phyloP scores from a whole-genome alignment of 495 filamentous ascomycete species.

The Tuber microsphaerosporum region DNA sequence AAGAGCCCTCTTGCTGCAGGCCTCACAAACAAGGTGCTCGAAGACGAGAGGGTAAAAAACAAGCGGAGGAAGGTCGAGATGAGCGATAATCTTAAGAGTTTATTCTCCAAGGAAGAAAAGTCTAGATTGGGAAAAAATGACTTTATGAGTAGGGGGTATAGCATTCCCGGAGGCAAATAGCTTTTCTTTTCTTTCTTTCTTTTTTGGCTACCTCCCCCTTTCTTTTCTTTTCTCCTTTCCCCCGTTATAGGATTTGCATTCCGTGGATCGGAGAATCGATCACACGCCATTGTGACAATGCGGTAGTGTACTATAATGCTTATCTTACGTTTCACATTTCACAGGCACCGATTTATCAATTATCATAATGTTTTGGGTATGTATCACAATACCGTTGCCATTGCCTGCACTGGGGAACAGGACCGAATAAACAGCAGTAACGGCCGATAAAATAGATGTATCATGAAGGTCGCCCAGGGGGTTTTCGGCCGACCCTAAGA shows the following conservation, averaged over 20 bases:
- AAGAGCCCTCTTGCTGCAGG: conserved; percentile 80
- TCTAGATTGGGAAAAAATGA: conserved; percentile 49
- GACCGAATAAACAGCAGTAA: background rate
- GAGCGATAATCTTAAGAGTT: conserved; percentile 63
- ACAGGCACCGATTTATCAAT: background rate
- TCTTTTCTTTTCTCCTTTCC: background rate
- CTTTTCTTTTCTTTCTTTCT: background rate
- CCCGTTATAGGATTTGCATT: background rate
- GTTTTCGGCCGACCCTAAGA: too few relatives aligned
- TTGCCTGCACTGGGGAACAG: background rate
- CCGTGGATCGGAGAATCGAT: background rate
- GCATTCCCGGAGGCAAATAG: conserved; percentile 48
- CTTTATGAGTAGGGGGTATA: conserved; percentile 73
- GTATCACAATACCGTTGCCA: background rate
- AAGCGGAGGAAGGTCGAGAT: conserved; percentile 66
- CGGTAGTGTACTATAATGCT: background rate
- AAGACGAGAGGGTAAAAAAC: conserved; percentile 73
- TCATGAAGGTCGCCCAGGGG: too few relatives aligned
- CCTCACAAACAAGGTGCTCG: conserved; percentile 73
- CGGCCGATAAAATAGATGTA: background rate
- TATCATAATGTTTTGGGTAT: background rate
- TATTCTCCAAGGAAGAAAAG: conserved; percentile 50
- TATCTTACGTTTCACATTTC: background rate
- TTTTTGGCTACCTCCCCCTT: background rate
- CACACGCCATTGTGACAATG: background rate